These are phyloP conservation scores for Cladosporium austrohemisphaericum DNA, from an alignment of 2,329 filamentous ascomycete species.

Conservation along the genomic window DNA sequence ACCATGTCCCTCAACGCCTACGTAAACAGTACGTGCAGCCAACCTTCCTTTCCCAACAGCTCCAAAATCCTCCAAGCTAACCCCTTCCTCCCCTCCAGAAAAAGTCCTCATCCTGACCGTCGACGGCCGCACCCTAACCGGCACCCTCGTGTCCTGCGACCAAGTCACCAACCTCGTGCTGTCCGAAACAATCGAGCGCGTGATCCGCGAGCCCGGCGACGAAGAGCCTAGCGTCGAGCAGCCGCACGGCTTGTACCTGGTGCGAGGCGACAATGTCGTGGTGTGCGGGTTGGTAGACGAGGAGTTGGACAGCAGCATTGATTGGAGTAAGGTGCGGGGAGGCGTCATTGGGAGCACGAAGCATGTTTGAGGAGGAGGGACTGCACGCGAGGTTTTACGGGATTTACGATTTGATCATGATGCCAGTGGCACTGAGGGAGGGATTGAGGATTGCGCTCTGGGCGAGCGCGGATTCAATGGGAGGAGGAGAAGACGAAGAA, in stretches of 20 bases:
- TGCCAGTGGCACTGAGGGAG: too few species aligned
- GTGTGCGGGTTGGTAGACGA: constrained; percentile 88
- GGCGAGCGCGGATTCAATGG: too few species aligned
- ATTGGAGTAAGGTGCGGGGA: constrained; percentile 88
- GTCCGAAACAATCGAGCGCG: constrained; percentile 76
- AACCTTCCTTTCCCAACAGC: background rate
- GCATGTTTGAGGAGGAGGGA: constrained; percentile 58
- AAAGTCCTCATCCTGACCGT: constrained; percentile 88
- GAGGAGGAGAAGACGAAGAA: too few species aligned
- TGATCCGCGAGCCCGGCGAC: constrained; percentile 83
- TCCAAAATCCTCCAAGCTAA: constrained; percentile 8
- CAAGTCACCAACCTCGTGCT: constrained; percentile 91
- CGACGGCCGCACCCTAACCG: constrained; percentile 75
- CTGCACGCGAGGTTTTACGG: too few species aligned
- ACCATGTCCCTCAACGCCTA: constrained; percentile 43
- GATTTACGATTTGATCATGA: too few species aligned
- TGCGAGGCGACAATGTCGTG: constrained; percentile 91
- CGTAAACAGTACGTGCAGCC: constrained; percentile 37
- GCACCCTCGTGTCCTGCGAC: constrained; percentile 80
- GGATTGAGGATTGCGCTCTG: too few species aligned
- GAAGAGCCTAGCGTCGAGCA: constrained; percentile 75
- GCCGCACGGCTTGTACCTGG: constrained; percentile 81
- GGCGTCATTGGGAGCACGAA: constrained; percentile 80
- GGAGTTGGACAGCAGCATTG: constrained; percentile 79
- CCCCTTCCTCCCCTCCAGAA: constrained; percentile 52